Percentiles rank a stretch among this genome's conserved stretches.
Conservation (phyloP, 148 eudicot genomes). For the Vaccinium darrowii region DNA sequence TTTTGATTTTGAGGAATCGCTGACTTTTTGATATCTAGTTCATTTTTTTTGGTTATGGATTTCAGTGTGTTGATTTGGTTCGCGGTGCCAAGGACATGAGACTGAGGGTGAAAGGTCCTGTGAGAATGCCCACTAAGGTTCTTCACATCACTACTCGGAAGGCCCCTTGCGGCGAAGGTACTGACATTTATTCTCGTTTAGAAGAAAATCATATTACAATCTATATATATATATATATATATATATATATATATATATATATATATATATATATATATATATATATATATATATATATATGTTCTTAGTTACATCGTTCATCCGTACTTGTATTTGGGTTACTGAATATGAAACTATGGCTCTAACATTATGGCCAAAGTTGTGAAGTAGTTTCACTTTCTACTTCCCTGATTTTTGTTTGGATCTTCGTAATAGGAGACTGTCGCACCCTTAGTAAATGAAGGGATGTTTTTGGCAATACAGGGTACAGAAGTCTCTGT, state of each 20-base stretch:
- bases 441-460: neutral
- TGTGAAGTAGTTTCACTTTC: neutral
- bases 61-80: conserved; percentile 14
- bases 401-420: neutral
- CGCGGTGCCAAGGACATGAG: conserved; percentile 20
- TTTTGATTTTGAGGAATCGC: neutral
- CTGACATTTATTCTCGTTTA: neutral
- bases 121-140: conserved; percentile 93
- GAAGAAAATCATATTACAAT: neutral
- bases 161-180: conserved; percentile 98
- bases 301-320: neutral
- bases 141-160: conserved; percentile 82
- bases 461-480: neutral
- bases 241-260: neutral
- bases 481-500: neutral
- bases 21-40: neutral
- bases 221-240: neutral
- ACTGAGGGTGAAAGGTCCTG: conserved; percentile 90
- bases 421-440: neutral
- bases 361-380: neutral
- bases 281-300: neutral
- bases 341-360: neutral
- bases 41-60: neutral
- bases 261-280: neutral
- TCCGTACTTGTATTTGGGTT: neutral